Base-by-base conservation (phyloP, 2,329 filamentous ascomycete species). In the Pseudocercospora fuligena region DNA sequence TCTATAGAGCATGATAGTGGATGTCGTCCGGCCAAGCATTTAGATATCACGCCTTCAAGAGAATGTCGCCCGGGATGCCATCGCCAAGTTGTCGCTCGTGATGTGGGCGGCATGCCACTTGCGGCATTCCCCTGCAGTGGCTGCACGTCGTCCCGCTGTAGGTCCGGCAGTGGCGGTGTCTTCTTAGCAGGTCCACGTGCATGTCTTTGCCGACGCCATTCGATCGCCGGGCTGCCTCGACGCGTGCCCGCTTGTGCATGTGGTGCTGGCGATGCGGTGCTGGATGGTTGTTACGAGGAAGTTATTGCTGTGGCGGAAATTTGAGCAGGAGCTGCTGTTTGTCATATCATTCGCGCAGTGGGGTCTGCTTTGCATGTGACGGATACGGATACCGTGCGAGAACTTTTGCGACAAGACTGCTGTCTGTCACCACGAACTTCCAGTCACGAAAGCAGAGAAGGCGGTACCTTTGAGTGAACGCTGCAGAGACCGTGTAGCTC, bases 401-500 rank as follows among this genome's bases (percentile, higher is more conserved):
- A 49, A 23, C 19, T 23, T 49, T 25, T 49, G 46, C 46, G 46
- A 21, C 46, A 7, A 49, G 14, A 5, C 46, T 11, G 46, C 47
- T 12, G 9, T 27, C 47, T 51, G 19, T 7, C 47, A 51, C 23
- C 23, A 23, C 47, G 16, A 19, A 51, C 47, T 21, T 21, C 46
- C 19, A 11, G 47, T 12, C 47, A 51, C 23, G 11, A 27, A 25
- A 12, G 47, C 47, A 21, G 19, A 27, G 51, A 9, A 56, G 25
- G 23, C 25, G 7, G 21, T 9, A 9, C 23, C 19, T 51, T 8
- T 56, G 25, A 12, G 12, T 16, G 25, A 27, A 29, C 54, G 33
- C 31, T 58, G 54, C 27, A 58, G n/a, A 25, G 27, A 21, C n/a
- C 58, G 47, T 54, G 57, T 64, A 59, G 61, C 51, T 56, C 65